Conservation (phyloP, 257 asterid species). For the Lantana camara region DNA sequence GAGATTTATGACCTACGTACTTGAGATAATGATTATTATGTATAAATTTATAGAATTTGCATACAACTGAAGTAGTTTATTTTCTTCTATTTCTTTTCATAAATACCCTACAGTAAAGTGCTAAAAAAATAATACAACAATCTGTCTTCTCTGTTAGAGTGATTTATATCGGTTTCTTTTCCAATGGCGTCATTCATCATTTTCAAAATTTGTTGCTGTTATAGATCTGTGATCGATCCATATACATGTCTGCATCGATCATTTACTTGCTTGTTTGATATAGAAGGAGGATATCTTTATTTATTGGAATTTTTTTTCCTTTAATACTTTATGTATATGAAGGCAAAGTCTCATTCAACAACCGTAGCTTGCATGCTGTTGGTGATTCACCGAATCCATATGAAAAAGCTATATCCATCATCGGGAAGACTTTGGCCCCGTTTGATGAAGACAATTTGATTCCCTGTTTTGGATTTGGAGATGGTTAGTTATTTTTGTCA, state of each 20-base stretch:
- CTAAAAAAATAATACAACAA: slow-evolving; percentile 4
- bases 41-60: neutral
- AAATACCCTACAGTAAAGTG: slow-evolving; percentile 1
- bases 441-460: slow-evolving; percentile 84
- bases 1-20: neutral
- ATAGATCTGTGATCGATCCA: neutral
- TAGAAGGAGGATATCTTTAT: neutral
- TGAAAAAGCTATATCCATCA: slow-evolving; percentile 76
- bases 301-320: too few species aligned
- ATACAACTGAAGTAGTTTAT: slow-evolving; percentile 12
- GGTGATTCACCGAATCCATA: slow-evolving; percentile 71
- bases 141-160: neutral
- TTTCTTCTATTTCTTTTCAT: neutral
- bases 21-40: neutral
- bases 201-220: neutral
- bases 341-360: slow-evolving; percentile 74
- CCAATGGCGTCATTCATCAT: too few species aligned
- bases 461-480: slow-evolving; percentile 93
- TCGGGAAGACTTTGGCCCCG: slow-evolving; percentile 85
- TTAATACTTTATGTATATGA: too few species aligned
- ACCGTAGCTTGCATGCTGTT: slow-evolving; percentile 67
- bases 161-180: too few species aligned
- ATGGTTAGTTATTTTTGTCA: slow-evolving; percentile 52
- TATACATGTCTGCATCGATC: neutral
- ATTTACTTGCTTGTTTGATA: neutral